Conservation (phyloP, 352 stramenopile genomes). For the Globisporangium radiosum region DNA sequence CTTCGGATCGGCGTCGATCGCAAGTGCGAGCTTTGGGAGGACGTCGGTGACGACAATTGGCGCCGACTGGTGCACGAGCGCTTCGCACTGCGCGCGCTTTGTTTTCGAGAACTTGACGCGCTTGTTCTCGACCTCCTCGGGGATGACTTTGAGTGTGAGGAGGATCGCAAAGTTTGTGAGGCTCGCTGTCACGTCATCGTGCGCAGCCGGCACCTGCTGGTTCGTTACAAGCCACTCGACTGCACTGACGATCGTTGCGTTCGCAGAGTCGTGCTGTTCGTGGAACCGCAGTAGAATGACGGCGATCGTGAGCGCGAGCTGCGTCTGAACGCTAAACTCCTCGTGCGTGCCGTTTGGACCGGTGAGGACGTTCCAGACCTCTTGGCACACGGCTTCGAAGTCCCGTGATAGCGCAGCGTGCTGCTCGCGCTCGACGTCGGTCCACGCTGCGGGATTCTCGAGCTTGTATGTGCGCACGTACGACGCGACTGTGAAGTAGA, state of each 20-base stretch:
- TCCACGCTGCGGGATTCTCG: slow-evolving; percentile 46
- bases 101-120: slow-evolving; percentile 72
- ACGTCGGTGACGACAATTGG: slow-evolving; percentile 52
- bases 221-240: slow-evolving; percentile 78
- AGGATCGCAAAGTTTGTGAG: slow-evolving; percentile 73
- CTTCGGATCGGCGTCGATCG: slow-evolving; percentile 49
- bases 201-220: slow-evolving; percentile 37
- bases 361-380: slow-evolving; percentile 75
- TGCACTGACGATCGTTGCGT: slow-evolving; percentile 42
- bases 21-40: slow-evolving; percentile 42
- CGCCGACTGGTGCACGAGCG: slow-evolving; percentile 60
- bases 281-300: slow-evolving; percentile 76
- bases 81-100: slow-evolving; percentile 54
- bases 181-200: slow-evolving; percentile 28
- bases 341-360: slow-evolving; percentile 43
- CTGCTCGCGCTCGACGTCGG: slow-evolving; percentile 34
- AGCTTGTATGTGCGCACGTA: slow-evolving; percentile 75
- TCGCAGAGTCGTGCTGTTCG: slow-evolving; percentile 31
- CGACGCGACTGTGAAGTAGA: slow-evolving; percentile 61
- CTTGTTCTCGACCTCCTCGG: slow-evolving; percentile 73
- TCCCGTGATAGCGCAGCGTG: slow-evolving; percentile 55
- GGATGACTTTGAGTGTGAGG: slow-evolving; percentile 67
- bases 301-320: slow-evolving; percentile 67
- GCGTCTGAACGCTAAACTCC: slow-evolving; percentile 56
- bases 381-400: slow-evolving; percentile 53